Base-by-base conservation (phyloP, 768 basidiomycete genomes). In the Stropharia rugosoannulata region DNA sequence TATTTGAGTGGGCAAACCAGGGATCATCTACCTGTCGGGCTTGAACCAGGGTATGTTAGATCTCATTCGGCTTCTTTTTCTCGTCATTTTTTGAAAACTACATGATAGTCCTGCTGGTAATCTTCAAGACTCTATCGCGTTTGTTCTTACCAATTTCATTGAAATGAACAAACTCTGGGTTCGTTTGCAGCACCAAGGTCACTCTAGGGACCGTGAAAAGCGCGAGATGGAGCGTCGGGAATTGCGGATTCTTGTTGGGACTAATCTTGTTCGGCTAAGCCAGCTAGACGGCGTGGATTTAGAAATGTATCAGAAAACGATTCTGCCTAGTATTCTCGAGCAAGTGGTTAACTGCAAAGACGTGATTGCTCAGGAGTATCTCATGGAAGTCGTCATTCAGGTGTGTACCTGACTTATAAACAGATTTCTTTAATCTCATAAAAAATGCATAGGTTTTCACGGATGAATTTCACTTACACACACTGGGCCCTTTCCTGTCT, bases 111-210 rank as follows among this genome's bases (percentile, higher is more conserved):
- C 95, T 13, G 70, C 76, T 46, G 97, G 96, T 46, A 92, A 94
- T 67, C 78, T 99, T 2, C 89, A 95, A 73, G 97, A 99, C 71
- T 98, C 95, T 1, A 96, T 93, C 59, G 84, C 85, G 2, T 98
- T 98, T 68, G 95, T 98, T 39, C 80, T 99, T 56, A 98, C 95
- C 57, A 98, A 98, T 72, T 98, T 99, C 66, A 93, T 99, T 68
- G 97, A 99, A 68, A 99, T 98, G 96, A 98, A 98, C 81, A 99
- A 98, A 70, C 86, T 98, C 19, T 98, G 97, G 97, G 96, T 99
- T 2, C 91, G 97, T 39, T 80, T 98, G 10, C 97, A 98, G 70
- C 97, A 99, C 66, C 93, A 96, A 66, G 97, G 96, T 0, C 95
- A 98, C 66, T 97, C 95, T 1, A 84, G 94, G 45, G 97, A 99